A percentile compares a stretch with the other conserved stretches of the same genome.
These are phyloP conservation scores for Pontederia crassipes DNA, from an alignment of 176 grass and related monocot genomes.

Conservation along the genomic window DNA sequence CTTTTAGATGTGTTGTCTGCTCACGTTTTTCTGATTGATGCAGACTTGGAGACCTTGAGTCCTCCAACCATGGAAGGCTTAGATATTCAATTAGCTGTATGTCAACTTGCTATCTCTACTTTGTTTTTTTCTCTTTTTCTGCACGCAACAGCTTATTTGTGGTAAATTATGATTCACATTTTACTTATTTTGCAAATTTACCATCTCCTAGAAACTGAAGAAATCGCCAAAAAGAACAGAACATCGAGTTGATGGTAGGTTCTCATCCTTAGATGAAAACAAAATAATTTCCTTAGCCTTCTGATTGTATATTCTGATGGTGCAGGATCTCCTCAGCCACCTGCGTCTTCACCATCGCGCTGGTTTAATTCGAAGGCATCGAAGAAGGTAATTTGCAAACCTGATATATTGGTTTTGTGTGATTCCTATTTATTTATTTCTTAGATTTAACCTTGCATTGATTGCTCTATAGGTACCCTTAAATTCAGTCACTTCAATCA, in stretches of 20 bases:
- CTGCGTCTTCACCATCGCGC: constrained; percentile 37
- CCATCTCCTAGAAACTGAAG: constrained; percentile 11
- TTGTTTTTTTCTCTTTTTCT: constrained; percentile 12
- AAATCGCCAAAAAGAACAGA: not conserved
- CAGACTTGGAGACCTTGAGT: constrained; percentile 60
- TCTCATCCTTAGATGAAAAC: not conserved
- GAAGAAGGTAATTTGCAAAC: constrained; percentile 47
- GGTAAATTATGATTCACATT: not conserved
- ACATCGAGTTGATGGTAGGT: constrained; percentile 4
- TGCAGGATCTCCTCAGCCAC: constrained; percentile 26
- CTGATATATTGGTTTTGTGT: not conserved
- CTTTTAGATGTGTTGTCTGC: no score
- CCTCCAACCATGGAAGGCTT: constrained; percentile 77
- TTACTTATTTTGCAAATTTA: not conserved
- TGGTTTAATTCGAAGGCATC: constrained; percentile 78
- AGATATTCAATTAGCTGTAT: constrained; percentile 63
- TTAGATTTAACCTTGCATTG: constrained; percentile 5
- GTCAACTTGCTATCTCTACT: constrained; percentile 19
- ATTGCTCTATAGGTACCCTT: constrained; percentile 47
- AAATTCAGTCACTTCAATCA: constrained; percentile 77
- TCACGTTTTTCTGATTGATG: no score
- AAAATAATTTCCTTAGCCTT: not conserved
- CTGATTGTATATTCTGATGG: constrained; percentile 9
- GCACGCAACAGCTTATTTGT: not conserved
- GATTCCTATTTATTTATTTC: not conserved